Base-by-base conservation (phyloP, 225 moss, liverwort and hornwort species). In the Ulota crispa region DNA sequence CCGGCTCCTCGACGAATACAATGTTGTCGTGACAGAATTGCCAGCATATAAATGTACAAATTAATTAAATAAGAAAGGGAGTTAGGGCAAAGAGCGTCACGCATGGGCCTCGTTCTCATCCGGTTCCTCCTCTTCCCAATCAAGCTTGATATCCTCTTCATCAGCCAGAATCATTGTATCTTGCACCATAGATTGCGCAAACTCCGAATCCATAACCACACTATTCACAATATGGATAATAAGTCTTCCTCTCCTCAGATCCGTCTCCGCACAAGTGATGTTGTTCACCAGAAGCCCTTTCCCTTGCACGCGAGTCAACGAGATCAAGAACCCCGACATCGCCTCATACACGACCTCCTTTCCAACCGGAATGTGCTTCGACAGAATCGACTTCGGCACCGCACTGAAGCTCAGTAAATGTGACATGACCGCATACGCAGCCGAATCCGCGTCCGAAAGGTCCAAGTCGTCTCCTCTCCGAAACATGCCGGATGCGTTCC, bases 281-380 rank as follows among this genome's bases (percentile, higher is more conserved):
- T 93, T 95, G 45, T 95, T 93, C 85, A 92, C 95, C 68, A 93
- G 55, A 2, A 95, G 72, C 0, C 95, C 95, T 64, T 88, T 79
- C 23, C 83, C 89, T 4, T 83, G 79, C 24, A 89, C 89, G 13
- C 84, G 85, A 23, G 88, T 83, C 57, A 95, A 28, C 53, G 93
- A 95, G 30, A 95, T 64, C 74, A 84, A 70, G 39, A 80, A 85
- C 24, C 95, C 95, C 31, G 95, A 93, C 6, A 95, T 64, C 30
- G 93, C 80, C 75, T 95, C 95, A 26, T 77, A 72, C 63, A 88
- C 89, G 2, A 84, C 77, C 75, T 95, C 92, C 31, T 72, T 76
- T 41, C 71, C 89, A 19, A 83, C 75, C 30, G 86, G 84, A 34
- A 92, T n/a, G 39, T 52, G 68, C 56, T 73, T 83, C 31, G 92